phyloP scores from a whole-genome alignment of 1,284 basidiomycete genomes.

The Abortiporus biennis region DNA sequence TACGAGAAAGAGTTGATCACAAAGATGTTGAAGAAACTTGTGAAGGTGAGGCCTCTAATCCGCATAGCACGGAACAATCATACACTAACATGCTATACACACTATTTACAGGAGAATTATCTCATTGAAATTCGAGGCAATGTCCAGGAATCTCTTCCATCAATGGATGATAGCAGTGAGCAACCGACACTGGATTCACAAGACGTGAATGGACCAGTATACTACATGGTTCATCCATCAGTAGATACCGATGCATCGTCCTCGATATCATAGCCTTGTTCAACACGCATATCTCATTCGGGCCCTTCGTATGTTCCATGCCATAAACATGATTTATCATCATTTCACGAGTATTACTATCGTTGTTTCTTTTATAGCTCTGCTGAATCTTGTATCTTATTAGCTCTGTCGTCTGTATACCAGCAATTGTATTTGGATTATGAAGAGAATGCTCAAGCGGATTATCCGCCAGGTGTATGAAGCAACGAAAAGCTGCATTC shows the following conservation, averaged over 20 bases:
- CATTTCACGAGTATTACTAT: too few species aligned
- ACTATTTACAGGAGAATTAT: slow-evolving; percentile 66
- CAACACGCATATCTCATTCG: too few species aligned
- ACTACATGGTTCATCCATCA: slow-evolving; percentile 78
- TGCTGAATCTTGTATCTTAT: too few species aligned
- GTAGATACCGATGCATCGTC: slow-evolving; percentile 61
- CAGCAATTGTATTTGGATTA: too few species aligned
- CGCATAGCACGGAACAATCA: neutral
- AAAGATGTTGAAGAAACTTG: slow-evolving; percentile 86
- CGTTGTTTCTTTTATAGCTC: too few species aligned
- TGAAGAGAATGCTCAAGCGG: too few species aligned
- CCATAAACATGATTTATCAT: too few species aligned
- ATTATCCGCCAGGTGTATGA: too few species aligned
- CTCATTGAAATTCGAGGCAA: slow-evolving; percentile 81
- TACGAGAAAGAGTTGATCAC: slow-evolving; percentile 86
- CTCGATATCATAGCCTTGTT: slow-evolving; percentile 21
- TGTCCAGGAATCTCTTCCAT: slow-evolving; percentile 71
- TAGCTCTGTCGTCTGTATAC: too few species aligned
- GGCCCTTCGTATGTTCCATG: too few species aligned
- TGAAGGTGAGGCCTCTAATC: slow-evolving; percentile 63
- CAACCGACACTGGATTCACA: slow-evolving; percentile 39
- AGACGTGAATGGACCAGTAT: slow-evolving; percentile 58
- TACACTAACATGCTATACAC: neutral
- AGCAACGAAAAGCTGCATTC: too few species aligned
- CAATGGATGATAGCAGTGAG: slow-evolving; percentile 49